These are phyloP conservation scores for Apodospora peruviana DNA, from an alignment of 495 filamentous ascomycete genomes.

Conservation along the genomic window DNA sequence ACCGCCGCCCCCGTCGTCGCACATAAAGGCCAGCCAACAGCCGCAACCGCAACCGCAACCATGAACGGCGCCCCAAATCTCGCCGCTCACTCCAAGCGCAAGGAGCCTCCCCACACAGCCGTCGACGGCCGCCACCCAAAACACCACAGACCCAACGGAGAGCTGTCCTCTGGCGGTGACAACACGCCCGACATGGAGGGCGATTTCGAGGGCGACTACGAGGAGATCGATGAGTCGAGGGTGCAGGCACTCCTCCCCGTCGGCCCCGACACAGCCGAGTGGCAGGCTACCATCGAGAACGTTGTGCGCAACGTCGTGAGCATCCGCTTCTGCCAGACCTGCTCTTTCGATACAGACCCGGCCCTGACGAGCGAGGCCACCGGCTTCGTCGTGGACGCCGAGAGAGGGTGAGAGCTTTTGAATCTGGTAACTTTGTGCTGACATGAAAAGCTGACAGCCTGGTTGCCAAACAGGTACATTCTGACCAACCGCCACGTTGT, in stretches of 20 bases:
- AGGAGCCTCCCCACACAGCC: conserved; percentile 33
- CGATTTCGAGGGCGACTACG: conserved; percentile 32
- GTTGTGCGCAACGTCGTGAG: conserved; percentile 92
- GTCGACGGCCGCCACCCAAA: conserved; percentile 42
- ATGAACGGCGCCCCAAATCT: conserved; percentile 38
- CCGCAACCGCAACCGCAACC: conserved; percentile 12
- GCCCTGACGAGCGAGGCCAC: conserved; percentile 93
- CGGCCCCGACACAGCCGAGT: conserved; percentile 82
- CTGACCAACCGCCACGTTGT: conserved; percentile 91
- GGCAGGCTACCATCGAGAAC: conserved; percentile 91
- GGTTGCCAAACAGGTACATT: conserved; percentile 49
- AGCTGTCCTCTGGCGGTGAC: conserved; percentile 37
- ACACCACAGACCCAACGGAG: conserved; percentile 42
- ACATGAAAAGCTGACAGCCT: conserved; percentile 26
- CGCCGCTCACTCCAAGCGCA: conserved; percentile 43
- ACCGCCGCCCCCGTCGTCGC: too few relatives aligned
- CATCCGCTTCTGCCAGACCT: conserved; percentile 98
- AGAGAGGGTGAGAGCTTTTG: conserved; percentile 62
- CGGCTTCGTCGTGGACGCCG: conserved; percentile 95
- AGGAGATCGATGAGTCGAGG: conserved; percentile 30
- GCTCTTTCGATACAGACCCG: conserved; percentile 93
- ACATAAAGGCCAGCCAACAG: too few relatives aligned
- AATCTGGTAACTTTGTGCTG: conserved; percentile 20
- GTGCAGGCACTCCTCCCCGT: conserved; percentile 37
- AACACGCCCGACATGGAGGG: conserved; percentile 40